These are phyloP conservation scores for Euphorbia tirucalli DNA, from an alignment of 345 rosid species.

Conservation along the genomic window DNA sequence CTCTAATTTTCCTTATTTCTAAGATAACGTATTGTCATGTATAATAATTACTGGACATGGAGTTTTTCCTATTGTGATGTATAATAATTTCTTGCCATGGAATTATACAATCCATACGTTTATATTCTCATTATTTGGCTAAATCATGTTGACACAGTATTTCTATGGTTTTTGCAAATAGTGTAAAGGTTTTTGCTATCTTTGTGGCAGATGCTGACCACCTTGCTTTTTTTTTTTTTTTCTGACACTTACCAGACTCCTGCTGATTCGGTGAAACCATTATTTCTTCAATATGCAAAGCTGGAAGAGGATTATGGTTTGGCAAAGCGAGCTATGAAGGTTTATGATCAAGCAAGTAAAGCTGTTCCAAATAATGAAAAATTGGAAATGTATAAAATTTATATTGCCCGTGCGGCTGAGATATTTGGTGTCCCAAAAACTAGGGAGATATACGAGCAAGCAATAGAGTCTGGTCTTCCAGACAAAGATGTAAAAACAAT, in stretches of 20 bases:
- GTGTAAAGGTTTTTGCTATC: background rate
- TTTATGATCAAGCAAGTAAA: slow-evolving; percentile 88
- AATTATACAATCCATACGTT: no score
- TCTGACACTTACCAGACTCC: slow-evolving; percentile 59
- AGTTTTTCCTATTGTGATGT: background rate
- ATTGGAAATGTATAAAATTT: slow-evolving; percentile 87
- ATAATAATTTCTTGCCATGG: background rate
- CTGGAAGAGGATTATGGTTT: slow-evolving; percentile 93
- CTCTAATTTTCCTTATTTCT: background rate
- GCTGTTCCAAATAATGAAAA: slow-evolving; percentile 83
- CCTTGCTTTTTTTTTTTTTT: slow-evolving; percentile 14
- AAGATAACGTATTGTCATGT: no score
- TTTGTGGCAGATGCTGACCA: slow-evolving; percentile 8
- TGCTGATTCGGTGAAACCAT: slow-evolving; percentile 79
- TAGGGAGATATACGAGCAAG: slow-evolving; percentile 92
- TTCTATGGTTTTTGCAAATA: background rate
- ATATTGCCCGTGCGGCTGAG: slow-evolving; percentile 90
- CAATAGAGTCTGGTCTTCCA: slow-evolving; percentile 92
- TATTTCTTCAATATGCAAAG: slow-evolving; percentile 94
- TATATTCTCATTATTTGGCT: slow-evolving; percentile 5
- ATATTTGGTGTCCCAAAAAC: slow-evolving; percentile 94
- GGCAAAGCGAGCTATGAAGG: slow-evolving; percentile 96
- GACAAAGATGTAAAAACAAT: slow-evolving; percentile 90
- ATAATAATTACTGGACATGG: no score
- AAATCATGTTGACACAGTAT: background rate